These are phyloP conservation scores for Talaromyces thailandensis DNA, from an alignment of 495 filamentous ascomycete genomes.

Conservation along the genomic window DNA sequence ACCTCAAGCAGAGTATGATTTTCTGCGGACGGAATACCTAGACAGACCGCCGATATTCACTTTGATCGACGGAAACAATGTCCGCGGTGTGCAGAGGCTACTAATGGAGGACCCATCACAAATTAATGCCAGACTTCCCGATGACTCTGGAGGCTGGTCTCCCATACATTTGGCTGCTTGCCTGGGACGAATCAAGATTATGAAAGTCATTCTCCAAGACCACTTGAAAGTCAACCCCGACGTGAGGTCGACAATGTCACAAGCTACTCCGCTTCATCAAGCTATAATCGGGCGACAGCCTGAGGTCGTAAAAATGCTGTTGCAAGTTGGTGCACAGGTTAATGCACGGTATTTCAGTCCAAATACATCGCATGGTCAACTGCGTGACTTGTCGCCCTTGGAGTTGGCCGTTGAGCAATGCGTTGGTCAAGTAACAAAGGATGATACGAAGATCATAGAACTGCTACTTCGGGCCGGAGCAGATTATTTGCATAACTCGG, in stretches of 20 bases:
- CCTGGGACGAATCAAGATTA: not conserved
- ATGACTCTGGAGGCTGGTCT: not conserved
- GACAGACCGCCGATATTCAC: not conserved
- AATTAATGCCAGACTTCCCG: not conserved
- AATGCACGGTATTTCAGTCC: not conserved
- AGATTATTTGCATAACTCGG: not conserved
- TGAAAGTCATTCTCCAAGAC: not conserved
- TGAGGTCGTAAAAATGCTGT: not conserved
- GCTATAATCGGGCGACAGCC: not conserved
- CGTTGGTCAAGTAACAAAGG: not conserved
- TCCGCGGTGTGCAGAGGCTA: not conserved
- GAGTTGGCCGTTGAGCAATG: not conserved
- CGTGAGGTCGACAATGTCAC: not conserved
- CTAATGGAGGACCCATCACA: not conserved
- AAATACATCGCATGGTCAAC: not conserved
- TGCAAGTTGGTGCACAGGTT: not conserved
- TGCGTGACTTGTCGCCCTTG: not conserved
- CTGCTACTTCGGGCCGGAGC: not conserved
- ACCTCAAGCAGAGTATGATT: not conserved
- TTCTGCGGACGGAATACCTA: not conserved
- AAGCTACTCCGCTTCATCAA: not conserved
- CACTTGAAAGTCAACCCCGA: not conserved
- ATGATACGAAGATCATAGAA: not conserved
- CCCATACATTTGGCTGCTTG: not conserved
- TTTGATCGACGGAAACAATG: not conserved